A percentile compares a stretch with the other conserved stretches of the same genome.
Evolutionary conservation across 768 basidiomycete species (phyloP).

Genomic region (Amanita pallidorosea): DNA sequence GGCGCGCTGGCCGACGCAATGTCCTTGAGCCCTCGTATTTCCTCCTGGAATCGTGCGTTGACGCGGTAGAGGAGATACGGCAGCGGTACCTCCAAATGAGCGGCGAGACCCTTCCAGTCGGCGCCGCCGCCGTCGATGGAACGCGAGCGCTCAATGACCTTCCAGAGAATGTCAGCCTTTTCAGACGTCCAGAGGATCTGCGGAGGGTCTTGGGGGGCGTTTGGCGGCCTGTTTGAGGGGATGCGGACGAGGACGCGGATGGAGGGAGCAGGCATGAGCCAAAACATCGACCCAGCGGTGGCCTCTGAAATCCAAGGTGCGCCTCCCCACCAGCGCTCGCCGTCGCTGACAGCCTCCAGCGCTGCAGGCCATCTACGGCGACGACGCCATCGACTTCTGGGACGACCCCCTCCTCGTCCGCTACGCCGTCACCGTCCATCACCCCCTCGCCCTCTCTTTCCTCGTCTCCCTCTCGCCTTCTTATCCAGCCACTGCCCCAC

Average conservation of each 20-base stretch:
- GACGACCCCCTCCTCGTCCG: constrained; percentile 35
- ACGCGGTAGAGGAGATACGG: constrained; percentile 81
- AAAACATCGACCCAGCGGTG: constrained; percentile 11
- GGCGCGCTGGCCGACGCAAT: constrained; percentile 30
- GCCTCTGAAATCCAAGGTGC: constrained; percentile 38
- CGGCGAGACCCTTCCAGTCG: constrained; percentile 81
- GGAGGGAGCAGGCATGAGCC: constrained; percentile 16
- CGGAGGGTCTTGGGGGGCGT: constrained; percentile 55
- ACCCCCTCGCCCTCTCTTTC: constrained; percentile 25
- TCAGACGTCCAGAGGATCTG: constrained; percentile 82
- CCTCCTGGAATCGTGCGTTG: constrained; percentile 77
- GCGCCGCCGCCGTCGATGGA: constrained; percentile 62
- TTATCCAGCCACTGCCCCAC: constrained; percentile 62
- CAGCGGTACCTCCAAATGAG: constrained; percentile 69
- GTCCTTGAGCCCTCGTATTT: constrained; percentile 68
- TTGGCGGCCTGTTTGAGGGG: constrained; percentile 69
- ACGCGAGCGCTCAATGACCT: constrained; percentile 72
- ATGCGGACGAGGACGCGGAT: constrained; percentile 72
- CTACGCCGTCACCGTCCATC: constrained; percentile 39
- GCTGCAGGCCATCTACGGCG: constrained; percentile 77
- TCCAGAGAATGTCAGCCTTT: constrained; percentile 81
- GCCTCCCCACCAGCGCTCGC: background rate
- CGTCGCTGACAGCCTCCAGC: constrained; percentile 26
- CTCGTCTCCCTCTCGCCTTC: constrained; percentile 46
- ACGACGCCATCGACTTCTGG: constrained; percentile 54